Conservation (phyloP, 1,139 yeast genomes). For the Suhomyces guaymorum region DNA sequence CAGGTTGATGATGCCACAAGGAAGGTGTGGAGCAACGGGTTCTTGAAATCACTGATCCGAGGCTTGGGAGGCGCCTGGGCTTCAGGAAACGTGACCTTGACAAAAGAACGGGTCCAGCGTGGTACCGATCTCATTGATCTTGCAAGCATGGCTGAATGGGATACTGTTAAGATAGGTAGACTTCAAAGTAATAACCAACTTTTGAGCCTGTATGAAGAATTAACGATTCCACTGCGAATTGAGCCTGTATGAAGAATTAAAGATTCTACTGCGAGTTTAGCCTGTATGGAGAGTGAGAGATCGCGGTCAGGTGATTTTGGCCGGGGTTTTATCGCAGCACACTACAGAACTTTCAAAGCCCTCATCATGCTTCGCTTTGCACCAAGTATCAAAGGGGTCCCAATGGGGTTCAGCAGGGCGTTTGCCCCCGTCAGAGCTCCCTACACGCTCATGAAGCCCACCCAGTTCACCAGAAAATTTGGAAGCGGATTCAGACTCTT, state of each 20-base stretch:
- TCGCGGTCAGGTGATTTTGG: constrained; percentile 3
- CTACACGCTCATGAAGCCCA: neutral
- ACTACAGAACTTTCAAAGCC: constrained; percentile 5
- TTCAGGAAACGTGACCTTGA: constrained; percentile 11
- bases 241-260: too few relatives aligned
- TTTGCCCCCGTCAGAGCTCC: neutral
- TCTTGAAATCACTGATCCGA: constrained; percentile 36
- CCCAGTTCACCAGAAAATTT: neutral
- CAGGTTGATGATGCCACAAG: constrained; percentile 44
- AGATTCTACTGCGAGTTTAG: too few relatives aligned
- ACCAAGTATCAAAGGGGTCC: neutral
- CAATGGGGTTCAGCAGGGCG: constrained; percentile 1
- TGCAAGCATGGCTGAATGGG: neutral
- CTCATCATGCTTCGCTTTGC: constrained; percentile 4
- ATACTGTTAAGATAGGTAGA: too few relatives aligned
- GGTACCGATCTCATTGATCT: neutral
- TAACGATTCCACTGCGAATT: too few relatives aligned
- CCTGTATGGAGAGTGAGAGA: too few relatives aligned
- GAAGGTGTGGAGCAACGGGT: constrained; percentile 43
- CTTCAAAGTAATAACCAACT: too few relatives aligned
- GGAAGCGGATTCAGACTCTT: neutral
- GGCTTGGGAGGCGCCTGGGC: constrained; percentile 28
- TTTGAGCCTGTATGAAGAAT: too few relatives aligned
- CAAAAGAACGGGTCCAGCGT: constrained; percentile 1
- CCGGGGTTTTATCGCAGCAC: neutral